Conservation (phyloP, 805 yeast species). For the Ogataea haglerorum region DNA sequence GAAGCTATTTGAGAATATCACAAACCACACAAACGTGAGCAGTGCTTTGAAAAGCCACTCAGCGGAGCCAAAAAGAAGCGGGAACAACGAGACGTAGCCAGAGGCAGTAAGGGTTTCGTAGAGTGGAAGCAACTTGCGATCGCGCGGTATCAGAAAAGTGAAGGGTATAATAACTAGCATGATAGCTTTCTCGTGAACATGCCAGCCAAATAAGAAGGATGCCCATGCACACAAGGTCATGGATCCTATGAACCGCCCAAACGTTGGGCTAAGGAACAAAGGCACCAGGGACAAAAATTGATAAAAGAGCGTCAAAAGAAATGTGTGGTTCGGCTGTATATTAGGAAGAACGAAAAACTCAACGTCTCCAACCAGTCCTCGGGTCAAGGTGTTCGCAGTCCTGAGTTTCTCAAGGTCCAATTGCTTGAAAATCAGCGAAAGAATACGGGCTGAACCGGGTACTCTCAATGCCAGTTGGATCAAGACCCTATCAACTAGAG, state of each 20-base stretch:
- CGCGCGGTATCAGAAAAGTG: conserved; percentile 68
- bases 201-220: conserved; percentile 96
- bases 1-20: conserved; percentile 69
- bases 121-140: conserved; percentile 65
- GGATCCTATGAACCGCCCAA: conserved; percentile 75
- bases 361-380: conserved; percentile 91
- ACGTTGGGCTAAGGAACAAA: conserved; percentile 64
- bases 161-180: conserved; percentile 85
- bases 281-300: conserved; percentile 78
- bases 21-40: conserved; percentile 83
- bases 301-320: conserved; percentile 76
- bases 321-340: conserved; percentile 74
- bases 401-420: conserved; percentile 19
- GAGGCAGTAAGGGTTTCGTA: conserved; percentile 71
- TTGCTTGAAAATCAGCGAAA: conserved; percentile 26
- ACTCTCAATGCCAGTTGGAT: conserved; percentile 41
- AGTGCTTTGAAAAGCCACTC: conserved; percentile 75
- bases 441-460: conserved; percentile 43
- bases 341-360: conserved; percentile 77
- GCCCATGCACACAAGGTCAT: conserved; percentile 88
- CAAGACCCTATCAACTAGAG: conserved; percentile 72
- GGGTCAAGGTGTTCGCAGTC: conserved; percentile 41
- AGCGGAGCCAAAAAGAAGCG: conserved; percentile 73
- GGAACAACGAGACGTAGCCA: conserved; percentile 86
- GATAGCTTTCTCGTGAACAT: conserved; percentile 97